These are phyloP conservation scores for Myxozyma neotropica DNA, from an alignment of 805 yeast species.

Conservation along the genomic window DNA sequence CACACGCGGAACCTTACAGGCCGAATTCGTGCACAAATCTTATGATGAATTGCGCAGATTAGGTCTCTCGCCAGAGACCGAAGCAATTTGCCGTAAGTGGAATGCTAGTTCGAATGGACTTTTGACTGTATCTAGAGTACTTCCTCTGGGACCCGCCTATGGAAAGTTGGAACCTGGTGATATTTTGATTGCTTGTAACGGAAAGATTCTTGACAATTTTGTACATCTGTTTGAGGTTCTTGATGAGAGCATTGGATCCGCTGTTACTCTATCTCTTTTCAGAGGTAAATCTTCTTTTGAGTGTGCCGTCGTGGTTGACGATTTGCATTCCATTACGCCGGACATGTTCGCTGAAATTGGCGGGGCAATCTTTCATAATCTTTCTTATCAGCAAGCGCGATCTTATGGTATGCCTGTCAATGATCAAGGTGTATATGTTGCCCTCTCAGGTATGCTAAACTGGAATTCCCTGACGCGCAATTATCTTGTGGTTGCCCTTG, in stretches of 20 bases:
- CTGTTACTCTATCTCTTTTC: conserved; percentile 12
- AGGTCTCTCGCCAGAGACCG: conserved; percentile 23
- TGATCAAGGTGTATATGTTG: conserved; percentile 33
- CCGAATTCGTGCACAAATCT: conserved; percentile 28
- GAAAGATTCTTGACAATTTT: conserved; percentile 16
- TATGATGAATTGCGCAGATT: conserved; percentile 32
- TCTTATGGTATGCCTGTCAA: conserved; percentile 30
- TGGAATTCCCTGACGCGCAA: conserved; percentile 29
- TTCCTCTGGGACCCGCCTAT: conserved; percentile 31
- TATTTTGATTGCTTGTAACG: conserved; percentile 27
- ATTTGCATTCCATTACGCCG: conserved; percentile 31
- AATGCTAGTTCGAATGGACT: conserved; percentile 21
- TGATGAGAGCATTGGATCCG: conserved; percentile 15
- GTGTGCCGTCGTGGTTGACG: conserved; percentile 19
- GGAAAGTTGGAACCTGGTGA: conserved; percentile 32
- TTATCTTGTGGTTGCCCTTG: conserved; percentile 23
- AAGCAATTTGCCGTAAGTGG: conserved; percentile 24
- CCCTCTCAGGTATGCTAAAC: conserved; percentile 29
- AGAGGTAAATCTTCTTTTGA: conserved; percentile 14
- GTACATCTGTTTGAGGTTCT: conserved; percentile 27
- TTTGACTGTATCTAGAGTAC: conserved; percentile 25
- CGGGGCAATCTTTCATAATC: conserved; percentile 32
- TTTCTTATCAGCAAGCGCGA: conserved; percentile 33
- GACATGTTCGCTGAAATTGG: conserved; percentile 28
- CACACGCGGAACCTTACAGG: conserved; percentile 31